Conservation (phyloP, 2,329 filamentous ascomycete species). For the Ophiostoma sp. region DNA sequence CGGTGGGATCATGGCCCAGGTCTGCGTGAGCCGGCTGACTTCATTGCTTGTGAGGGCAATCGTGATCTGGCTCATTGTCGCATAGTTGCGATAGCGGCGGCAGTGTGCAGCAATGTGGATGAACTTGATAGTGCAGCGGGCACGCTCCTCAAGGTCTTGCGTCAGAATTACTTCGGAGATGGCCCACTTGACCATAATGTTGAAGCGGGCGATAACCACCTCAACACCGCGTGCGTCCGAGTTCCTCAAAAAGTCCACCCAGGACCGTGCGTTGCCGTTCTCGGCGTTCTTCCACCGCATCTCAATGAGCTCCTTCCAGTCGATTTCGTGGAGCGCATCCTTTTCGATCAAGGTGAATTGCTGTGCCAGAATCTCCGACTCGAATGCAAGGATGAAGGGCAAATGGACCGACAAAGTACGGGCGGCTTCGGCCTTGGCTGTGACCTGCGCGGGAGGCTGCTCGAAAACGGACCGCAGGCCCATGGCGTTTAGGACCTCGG, state of each 20-base stretch:
- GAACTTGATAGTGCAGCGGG: conserved; percentile 74
- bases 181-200: conserved; percentile 85
- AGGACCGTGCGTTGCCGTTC: conserved; percentile 67
- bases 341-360: conserved; percentile 86
- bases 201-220: conserved; percentile 82
- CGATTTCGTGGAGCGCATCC: conserved; percentile 80
- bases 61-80: conserved; percentile 78
- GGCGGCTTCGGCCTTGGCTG: conserved; percentile 31
- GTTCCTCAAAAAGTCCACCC: conserved; percentile 77
- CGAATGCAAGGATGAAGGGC: conserved; percentile 78
- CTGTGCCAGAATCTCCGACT: conserved; percentile 75
- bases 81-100: conserved; percentile 75
- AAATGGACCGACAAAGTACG: conserved; percentile 59
- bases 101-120: conserved; percentile 80
- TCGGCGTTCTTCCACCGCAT: conserved; percentile 76
- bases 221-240: conserved; percentile 74
- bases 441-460: conserved; percentile 39
- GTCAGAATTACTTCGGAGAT: conserved; percentile 78
- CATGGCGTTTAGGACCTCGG: conserved; percentile 37
- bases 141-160: conserved; percentile 68
- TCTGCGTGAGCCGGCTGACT: conserved; percentile 64
- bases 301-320: conserved; percentile 84
- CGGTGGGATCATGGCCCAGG: conserved; percentile 69
- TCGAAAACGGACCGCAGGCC: conserved; percentile 30
- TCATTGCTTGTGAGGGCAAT: conserved; percentile 76